A percentile compares a stretch with the other conserved stretches of the same genome.
These are phyloP conservation scores for Saccharomyces hybrid DNA, from an alignment of 1,139 yeast genomes.

Conservation along the genomic window DNA sequence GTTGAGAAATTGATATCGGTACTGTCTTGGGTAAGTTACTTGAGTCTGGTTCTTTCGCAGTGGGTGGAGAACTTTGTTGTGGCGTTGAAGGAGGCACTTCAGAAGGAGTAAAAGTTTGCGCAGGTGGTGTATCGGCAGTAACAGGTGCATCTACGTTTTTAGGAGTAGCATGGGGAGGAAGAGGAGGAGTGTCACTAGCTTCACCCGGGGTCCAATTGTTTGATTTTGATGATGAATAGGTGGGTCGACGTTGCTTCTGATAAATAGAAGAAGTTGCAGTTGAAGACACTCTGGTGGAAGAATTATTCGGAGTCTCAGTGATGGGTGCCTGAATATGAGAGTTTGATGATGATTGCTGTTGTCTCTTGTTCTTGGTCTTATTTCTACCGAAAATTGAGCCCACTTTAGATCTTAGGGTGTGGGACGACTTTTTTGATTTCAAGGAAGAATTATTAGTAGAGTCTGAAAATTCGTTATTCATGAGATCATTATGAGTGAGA, in stretches of 20 bases:
- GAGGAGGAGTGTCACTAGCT: not conserved
- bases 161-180: not conserved
- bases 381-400: conserved; percentile 79
- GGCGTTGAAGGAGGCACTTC: not conserved
- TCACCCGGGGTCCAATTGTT: not conserved
- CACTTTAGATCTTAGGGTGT: conserved; percentile 61
- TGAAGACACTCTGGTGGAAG: not conserved
- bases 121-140: not conserved
- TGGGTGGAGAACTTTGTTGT: not conserved
- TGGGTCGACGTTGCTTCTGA: not conserved
- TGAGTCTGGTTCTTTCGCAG: not conserved
- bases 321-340: conserved; percentile 14
- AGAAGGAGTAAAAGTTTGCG: not conserved
- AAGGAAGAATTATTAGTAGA: conserved; percentile 18
- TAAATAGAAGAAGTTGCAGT: not conserved
- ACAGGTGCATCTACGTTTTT: not conserved
- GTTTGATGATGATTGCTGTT: not conserved
- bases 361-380: conserved; percentile 32
- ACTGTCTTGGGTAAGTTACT: not conserved
- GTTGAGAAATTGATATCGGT: conserved; percentile 14
- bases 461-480: conserved; percentile 27
- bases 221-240: not conserved
- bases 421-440: conserved; percentile 23
- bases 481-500: conserved; percentile 22
- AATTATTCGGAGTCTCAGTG: conserved; percentile 1